A percentile compares a stretch with the other conserved stretches of the same genome.
These are phyloP conservation scores for Castanea crenata DNA, from an alignment of 306 rosid genomes.

Conservation along the genomic window DNA sequence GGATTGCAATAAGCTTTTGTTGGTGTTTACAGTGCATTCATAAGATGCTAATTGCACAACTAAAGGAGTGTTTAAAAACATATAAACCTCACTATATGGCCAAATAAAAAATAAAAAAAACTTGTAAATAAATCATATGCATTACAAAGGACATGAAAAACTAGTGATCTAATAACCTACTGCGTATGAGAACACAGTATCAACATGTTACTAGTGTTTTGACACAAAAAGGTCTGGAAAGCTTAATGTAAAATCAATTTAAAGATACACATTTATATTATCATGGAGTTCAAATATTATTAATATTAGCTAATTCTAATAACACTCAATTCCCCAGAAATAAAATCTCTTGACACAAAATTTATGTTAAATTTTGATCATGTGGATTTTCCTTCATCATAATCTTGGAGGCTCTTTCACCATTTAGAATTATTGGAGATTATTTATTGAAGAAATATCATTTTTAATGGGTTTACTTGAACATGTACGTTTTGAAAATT, in stretches of 20 bases:
- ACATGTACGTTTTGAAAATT: too few relatives aligned
- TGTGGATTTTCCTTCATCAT: too few relatives aligned
- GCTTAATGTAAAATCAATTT: background rate
- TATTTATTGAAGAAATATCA: too few relatives aligned
- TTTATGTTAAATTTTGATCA: too few relatives aligned
- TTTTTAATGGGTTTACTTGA: too few relatives aligned
- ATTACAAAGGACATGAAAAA: background rate
- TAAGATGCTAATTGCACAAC: background rate
- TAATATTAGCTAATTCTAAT: background rate
- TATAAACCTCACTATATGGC: background rate
- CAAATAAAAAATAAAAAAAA: background rate
- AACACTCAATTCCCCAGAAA: background rate
- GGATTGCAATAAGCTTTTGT: background rate
- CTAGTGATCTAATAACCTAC: background rate
- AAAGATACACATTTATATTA: background rate
- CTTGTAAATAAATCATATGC: background rate
- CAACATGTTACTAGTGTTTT: background rate
- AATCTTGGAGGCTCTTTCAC: too few relatives aligned
- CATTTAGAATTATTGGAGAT: too few relatives aligned
- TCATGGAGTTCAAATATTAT: background rate
- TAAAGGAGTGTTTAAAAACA: background rate
- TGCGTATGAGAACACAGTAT: background rate
- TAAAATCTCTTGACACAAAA: background rate
- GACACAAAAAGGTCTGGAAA: background rate
- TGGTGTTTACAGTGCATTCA: background rate